These are phyloP conservation scores for Annulohypoxylon truncatum DNA, from an alignment of 2,329 filamentous ascomycete species.

Conservation along the genomic window DNA sequence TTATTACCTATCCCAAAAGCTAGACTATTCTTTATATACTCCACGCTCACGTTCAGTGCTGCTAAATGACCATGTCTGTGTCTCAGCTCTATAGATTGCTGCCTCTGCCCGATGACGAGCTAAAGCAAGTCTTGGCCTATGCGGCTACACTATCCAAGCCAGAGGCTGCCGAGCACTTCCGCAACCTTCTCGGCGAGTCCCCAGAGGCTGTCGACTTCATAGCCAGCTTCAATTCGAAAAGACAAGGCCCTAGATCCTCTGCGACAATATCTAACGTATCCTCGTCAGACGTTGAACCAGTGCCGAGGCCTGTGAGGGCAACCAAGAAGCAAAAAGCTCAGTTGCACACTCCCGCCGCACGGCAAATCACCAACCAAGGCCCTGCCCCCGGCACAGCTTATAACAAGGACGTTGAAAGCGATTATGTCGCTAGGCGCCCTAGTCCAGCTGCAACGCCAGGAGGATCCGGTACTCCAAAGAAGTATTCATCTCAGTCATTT, in stretches of 20 bases:
- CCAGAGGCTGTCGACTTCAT: conserved; percentile 81
- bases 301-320: conserved; percentile 62
- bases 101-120: conserved; percentile 84
- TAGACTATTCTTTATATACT: background rate
- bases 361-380: conserved; percentile 72
- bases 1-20: background rate
- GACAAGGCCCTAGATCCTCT: conserved; percentile 57
- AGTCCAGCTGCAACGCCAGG: conserved; percentile 56
- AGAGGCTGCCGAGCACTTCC: conserved; percentile 85
- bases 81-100: conserved; percentile 82
- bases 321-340: conserved; percentile 68
- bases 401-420: conserved; percentile 75
- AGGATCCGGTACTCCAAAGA: conserved; percentile 54
- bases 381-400: conserved; percentile 75
- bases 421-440: conserved; percentile 73
- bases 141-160: conserved; percentile 79
- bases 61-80: conserved; percentile 59
- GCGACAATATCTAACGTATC: conserved; percentile 37
- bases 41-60: background rate
- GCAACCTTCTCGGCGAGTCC: conserved; percentile 88
- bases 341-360: conserved; percentile 72
- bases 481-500: conserved; percentile 62
- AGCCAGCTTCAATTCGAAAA: conserved; percentile 80
- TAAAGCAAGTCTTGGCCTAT: conserved; percentile 87
- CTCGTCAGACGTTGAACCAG: conserved; percentile 53